Percentiles rank a stretch among this genome's conserved stretches.
These are phyloP conservation scores for Planoprotostelium fungivorum DNA, from an alignment of 78 protist species.

Conservation along the genomic window DNA sequence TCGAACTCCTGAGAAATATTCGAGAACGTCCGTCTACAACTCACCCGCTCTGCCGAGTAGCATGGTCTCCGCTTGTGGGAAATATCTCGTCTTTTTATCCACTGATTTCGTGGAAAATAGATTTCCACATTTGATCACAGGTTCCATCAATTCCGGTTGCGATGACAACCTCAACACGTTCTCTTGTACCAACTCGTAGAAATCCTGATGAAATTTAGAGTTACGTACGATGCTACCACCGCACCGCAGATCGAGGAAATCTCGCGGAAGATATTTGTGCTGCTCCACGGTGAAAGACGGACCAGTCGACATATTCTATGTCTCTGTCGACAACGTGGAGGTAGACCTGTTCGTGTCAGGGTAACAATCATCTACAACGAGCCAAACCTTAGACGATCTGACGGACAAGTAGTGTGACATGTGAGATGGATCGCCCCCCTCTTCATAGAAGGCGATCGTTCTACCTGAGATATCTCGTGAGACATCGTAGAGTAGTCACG, in stretches of 20 bases:
- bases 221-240: not conserved
- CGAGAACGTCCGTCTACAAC: not conserved
- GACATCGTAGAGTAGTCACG: not conserved
- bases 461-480: not conserved
- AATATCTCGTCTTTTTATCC: not conserved
- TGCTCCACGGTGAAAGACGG: not conserved
- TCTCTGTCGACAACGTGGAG: not conserved
- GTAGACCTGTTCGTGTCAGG: not conserved
- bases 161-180: not conserved
- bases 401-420: not conserved
- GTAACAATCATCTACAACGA: not conserved
- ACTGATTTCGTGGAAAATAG: not conserved
- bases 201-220: not conserved
- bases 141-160: not conserved
- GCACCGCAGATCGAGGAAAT: not conserved
- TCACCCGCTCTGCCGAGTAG: not conserved
- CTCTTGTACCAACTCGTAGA: not conserved
- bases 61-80: not conserved
- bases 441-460: not conserved
- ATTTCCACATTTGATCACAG: not conserved
- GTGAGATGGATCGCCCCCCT: not conserved
- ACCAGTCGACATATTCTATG: not conserved
- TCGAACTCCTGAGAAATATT: too few relatives aligned
- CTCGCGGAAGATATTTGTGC: not conserved
- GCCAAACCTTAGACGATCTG: too few relatives aligned